These are phyloP conservation scores for Pseudocercospora eumusae DNA, from an alignment of 2,329 filamentous ascomycete genomes.

Conservation along the genomic window DNA sequence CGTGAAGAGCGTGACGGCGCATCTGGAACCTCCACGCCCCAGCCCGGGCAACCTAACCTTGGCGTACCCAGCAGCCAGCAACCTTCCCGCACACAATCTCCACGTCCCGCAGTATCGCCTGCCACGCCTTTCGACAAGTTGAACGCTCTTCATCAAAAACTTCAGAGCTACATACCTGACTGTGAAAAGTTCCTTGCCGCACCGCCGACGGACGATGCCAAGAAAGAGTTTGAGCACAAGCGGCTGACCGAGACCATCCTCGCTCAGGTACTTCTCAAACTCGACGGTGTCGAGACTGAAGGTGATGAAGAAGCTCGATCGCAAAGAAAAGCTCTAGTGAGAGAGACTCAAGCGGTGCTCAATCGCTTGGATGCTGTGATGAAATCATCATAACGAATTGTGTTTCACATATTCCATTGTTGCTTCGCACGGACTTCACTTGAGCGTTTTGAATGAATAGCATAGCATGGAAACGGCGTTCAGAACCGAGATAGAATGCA, in stretches of 20 bases:
- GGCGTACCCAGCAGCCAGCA: constrained; percentile 40
- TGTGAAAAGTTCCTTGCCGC: constrained; percentile 62
- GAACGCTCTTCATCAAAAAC: constrained; percentile 64
- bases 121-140: constrained; percentile 62
- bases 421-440: constrained; percentile 6
- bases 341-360: constrained; percentile 67
- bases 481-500: neutral
- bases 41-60: constrained; percentile 40
- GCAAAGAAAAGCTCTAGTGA: constrained; percentile 71
- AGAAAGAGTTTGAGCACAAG: constrained; percentile 72
- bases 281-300: constrained; percentile 74
- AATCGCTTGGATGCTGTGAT: constrained; percentile 61
- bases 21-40: constrained; percentile 39
- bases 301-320: constrained; percentile 66
- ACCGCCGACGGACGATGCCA: constrained; percentile 67
- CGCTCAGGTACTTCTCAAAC: constrained; percentile 73
- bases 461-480: constrained; percentile 6
- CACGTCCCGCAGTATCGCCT: constrained; percentile 42
- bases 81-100: constrained; percentile 44
- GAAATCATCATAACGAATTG: constrained; percentile 23
- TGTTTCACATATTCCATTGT: constrained; percentile 7
- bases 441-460: constrained; percentile 6
- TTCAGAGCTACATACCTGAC: constrained; percentile 65
- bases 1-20: constrained; percentile 39
- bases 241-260: constrained; percentile 74